A percentile compares a stretch with the other conserved stretches of the same genome.
These are phyloP conservation scores for Gossypium longicalyx DNA, from an alignment of 345 rosid genomes.

Conservation along the genomic window DNA sequence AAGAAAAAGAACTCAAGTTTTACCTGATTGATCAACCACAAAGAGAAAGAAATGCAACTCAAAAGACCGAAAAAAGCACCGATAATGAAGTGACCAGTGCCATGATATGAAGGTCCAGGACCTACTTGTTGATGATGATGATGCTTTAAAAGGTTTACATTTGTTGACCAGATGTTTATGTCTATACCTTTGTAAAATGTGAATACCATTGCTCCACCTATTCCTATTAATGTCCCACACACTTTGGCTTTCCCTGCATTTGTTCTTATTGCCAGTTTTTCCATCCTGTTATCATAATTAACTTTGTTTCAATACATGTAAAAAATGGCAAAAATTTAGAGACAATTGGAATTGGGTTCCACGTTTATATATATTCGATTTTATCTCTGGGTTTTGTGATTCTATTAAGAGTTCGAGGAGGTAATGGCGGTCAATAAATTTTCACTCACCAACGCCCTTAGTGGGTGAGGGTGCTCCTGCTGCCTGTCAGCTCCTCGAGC, in stretches of 20 bases:
- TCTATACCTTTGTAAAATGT: conserved; percentile 49
- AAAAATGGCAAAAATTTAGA: too few species aligned
- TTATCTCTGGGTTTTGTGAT: too few species aligned
- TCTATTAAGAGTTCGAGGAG: too few species aligned
- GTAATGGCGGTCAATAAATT: too few species aligned
- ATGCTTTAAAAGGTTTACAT: conserved; percentile 32
- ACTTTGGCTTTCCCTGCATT: conserved; percentile 45
- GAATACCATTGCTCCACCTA: conserved; percentile 53
- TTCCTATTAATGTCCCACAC: conserved; percentile 46
- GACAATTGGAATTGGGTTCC: too few species aligned
- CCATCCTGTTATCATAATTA: conserved; percentile 28
- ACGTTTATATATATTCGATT: too few species aligned
- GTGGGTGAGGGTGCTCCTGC: too few species aligned
- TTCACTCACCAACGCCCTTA: too few species aligned
- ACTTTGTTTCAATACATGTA: too few species aligned
- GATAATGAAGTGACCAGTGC: conserved; percentile 8
- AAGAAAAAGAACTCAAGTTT: not conserved
- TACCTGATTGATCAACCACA: conserved; percentile 38
- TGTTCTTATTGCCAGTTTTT: conserved; percentile 32
- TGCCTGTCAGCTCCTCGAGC: too few species aligned
- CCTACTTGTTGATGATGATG: not conserved
- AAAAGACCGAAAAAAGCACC: conserved; percentile 30
- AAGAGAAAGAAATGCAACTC: conserved; percentile 23
- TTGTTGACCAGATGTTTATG: conserved; percentile 30
- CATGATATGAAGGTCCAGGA: not conserved